These are phyloP conservation scores for Zygoascus sp. DNA, from an alignment of 1,139 yeast genomes.

Conservation along the genomic window DNA sequence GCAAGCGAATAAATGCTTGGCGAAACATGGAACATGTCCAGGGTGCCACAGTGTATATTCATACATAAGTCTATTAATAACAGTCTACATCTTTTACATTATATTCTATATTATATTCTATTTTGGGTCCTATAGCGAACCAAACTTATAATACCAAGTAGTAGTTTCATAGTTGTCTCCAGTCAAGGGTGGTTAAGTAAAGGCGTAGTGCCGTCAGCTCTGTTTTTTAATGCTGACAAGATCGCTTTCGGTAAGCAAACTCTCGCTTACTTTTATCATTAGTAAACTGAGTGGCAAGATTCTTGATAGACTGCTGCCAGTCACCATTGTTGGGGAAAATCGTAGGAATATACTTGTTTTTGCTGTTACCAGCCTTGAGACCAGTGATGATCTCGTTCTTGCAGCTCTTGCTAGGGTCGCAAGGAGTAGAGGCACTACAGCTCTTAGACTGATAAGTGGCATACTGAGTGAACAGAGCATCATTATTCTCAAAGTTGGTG, in stretches of 20 bases:
- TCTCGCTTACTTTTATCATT: neutral
- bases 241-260: conserved; percentile 1
- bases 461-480: conserved; percentile 11
- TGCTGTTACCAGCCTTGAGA: conserved; percentile 15
- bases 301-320: neutral
- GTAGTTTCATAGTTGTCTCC: too few species aligned
- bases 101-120: too few species aligned
- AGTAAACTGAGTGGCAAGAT: neutral
- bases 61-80: too few species aligned
- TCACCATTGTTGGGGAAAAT: neutral
- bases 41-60: too few species aligned
- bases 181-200: too few species aligned
- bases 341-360: conserved; percentile 13
- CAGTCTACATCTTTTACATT: too few species aligned
- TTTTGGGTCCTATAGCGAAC: too few species aligned
- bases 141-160: too few species aligned
- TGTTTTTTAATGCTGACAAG: conserved; percentile 1
- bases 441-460: conserved; percentile 11
- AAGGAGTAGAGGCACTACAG: conserved; percentile 11
- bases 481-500: conserved; percentile 6
- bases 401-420: conserved; percentile 8
- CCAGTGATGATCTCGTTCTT: conserved; percentile 9
- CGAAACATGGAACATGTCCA: too few species aligned
- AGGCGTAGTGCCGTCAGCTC: too few species aligned
- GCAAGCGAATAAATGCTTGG: too few species aligned